These are phyloP conservation scores for Rheum nobile DNA, from an alignment of 148 eudicot genomes.

Conservation along the genomic window DNA sequence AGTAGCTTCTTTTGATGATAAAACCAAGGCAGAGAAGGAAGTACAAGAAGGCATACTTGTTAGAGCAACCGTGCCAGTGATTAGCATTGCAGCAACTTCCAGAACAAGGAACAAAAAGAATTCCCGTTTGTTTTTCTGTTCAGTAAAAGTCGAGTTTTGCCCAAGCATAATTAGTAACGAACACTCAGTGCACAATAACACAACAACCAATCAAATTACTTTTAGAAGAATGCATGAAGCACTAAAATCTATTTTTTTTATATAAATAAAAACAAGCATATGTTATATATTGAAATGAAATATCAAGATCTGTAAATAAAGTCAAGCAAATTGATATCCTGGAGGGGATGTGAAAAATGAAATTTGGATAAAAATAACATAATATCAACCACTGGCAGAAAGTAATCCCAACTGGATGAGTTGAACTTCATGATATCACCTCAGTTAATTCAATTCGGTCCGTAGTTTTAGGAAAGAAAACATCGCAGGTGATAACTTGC, in stretches of 20 bases:
- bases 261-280: not conserved
- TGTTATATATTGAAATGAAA: not conserved
- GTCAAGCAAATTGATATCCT: not conserved
- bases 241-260: not conserved
- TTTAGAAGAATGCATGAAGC: not conserved
- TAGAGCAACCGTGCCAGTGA: slow-evolving; percentile 67
- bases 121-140: slow-evolving; percentile 96
- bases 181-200: not conserved
- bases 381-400: not conserved
- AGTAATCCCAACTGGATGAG: not conserved
- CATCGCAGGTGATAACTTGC: not conserved
- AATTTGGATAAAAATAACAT: not conserved
- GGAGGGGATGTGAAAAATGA: no score
- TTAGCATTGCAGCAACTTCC: slow-evolving; percentile 82
- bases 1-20: not conserved
- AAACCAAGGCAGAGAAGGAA: not conserved
- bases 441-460: not conserved
- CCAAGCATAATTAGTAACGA: not conserved
- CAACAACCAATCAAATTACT: not conserved
- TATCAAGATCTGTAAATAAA: not conserved
- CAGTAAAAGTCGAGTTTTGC: not conserved
- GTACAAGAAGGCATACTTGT: slow-evolving; percentile 39
- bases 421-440: not conserved
- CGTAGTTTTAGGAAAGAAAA: not conserved
- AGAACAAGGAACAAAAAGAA: slow-evolving; percentile 77